Evolutionary conservation across 805 yeast genomes (phyloP).

Genomic region (Cyberlindnera xishuangbannaensis): DNA sequence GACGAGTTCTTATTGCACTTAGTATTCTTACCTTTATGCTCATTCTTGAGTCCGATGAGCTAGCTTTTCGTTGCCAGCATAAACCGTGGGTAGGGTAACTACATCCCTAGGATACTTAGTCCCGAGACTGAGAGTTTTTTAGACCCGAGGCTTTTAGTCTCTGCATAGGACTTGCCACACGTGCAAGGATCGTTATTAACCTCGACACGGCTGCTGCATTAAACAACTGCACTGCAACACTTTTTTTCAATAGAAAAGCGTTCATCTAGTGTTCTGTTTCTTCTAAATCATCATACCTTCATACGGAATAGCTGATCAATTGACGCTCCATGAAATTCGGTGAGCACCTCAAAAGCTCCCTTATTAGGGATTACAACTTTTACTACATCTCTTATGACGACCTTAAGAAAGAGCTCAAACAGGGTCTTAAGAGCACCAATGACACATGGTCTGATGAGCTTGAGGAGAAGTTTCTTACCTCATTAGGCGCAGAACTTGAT

Average conservation of each 20-base stretch:
- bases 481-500: constrained; percentile 77
- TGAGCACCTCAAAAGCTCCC: constrained; percentile 81
- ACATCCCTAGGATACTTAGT: no score
- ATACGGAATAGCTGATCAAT: no score
- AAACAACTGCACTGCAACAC: no score
- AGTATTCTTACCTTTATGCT: no score
- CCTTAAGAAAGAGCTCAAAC: constrained; percentile 73
- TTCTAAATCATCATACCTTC: no score
- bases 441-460: constrained; percentile 65
- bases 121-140: no score
- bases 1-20: no score
- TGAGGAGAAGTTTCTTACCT: constrained; percentile 75
- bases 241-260: no score
- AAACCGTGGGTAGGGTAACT: no score
- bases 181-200: background rate
- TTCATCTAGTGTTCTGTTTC: no score
- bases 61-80: no score
- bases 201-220: no score
- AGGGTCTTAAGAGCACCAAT: constrained; percentile 53
- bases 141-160: background rate
- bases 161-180: constrained; percentile 4
- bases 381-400: constrained; percentile 92
- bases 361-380: constrained; percentile 84
- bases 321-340: constrained; percentile 99
- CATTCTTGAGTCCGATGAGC: background rate